Evolutionary conservation across 441 rosid species (phyloP).

Genomic region (Aleurites moluccanus): DNA sequence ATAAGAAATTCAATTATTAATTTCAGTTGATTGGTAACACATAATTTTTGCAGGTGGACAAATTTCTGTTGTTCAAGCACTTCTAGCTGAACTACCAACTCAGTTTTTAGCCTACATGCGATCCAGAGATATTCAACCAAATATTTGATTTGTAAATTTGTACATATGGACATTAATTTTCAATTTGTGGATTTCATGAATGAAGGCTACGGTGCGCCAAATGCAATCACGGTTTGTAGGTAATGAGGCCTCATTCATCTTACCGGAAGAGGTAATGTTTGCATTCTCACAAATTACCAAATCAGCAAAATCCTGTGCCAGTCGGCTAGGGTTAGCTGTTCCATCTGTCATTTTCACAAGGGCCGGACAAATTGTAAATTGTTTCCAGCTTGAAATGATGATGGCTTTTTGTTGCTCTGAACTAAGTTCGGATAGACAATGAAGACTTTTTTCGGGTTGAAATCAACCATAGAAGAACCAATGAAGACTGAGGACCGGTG

Average conservation of each 20-base stretch:
- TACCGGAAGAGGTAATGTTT: not conserved
- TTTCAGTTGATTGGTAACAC: not conserved
- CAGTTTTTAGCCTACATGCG: slow-evolving; percentile 82
- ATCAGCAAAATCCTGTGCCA: not conserved
- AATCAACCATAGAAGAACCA: not conserved
- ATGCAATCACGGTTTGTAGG: slow-evolving; percentile 10
- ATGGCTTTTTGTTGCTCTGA: not conserved
- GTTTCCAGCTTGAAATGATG: slow-evolving; percentile 10
- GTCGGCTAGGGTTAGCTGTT: not conserved
- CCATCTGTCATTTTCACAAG: not conserved
- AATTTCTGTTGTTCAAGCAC: slow-evolving; percentile 71
- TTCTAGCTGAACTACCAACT: slow-evolving; percentile 77
- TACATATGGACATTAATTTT: slow-evolving; percentile 30
- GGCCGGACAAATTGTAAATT: slow-evolving; percentile 2
- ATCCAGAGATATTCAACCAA: slow-evolving; percentile 59
- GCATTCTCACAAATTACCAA: not conserved
- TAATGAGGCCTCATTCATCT: slow-evolving; percentile 9
- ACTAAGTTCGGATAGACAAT: not conserved
- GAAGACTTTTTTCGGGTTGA: not conserved
- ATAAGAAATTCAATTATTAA: not conserved
- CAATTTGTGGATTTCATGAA: slow-evolving; percentile 22
- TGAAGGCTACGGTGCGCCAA: slow-evolving; percentile 14
- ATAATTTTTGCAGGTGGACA: slow-evolving; percentile 58
- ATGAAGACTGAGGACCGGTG: not conserved
- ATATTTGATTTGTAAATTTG: slow-evolving; percentile 34